These are phyloP conservation scores for Calendula officinalis DNA, from an alignment of 129 eudicot species.

Conservation along the genomic window DNA sequence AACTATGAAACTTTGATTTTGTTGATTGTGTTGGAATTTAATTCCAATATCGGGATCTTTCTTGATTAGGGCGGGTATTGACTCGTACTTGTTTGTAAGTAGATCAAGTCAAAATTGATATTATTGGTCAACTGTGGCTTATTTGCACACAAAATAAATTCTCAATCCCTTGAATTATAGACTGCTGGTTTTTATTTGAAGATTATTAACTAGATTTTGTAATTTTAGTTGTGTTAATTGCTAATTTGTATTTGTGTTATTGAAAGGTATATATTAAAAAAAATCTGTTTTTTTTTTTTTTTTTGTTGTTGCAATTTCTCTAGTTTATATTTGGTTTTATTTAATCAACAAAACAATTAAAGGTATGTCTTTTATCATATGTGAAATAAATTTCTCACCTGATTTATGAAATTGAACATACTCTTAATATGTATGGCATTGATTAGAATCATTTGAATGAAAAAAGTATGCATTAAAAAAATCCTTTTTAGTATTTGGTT, in stretches of 20 bases:
- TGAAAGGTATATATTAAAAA: neutral
- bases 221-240: slow-evolving; percentile 1
- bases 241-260: slow-evolving; percentile 9
- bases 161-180: neutral
- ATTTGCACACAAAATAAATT: neutral
- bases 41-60: slow-evolving; percentile 18
- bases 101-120: slow-evolving; percentile 30
- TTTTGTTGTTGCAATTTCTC: neutral
- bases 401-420: slow-evolving; percentile 10
- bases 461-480: no score
- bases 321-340: neutral
- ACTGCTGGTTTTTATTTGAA: neutral
- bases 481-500: neutral
- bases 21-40: slow-evolving; percentile 18
- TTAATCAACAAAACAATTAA: neutral
- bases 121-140: slow-evolving; percentile 23
- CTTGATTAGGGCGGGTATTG: slow-evolving; percentile 19
- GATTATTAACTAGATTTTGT: neutral
- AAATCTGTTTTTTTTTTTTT: neutral
- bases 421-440: neutral
- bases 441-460: slow-evolving; percentile 5
- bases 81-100: slow-evolving; percentile 22
- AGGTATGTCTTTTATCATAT: no score
- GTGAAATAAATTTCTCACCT: neutral
- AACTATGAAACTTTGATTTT: slow-evolving; percentile 10